Base-by-base conservation (phyloP, 129 eudicot species). In the Pseudognaphalium luteoalbum region DNA sequence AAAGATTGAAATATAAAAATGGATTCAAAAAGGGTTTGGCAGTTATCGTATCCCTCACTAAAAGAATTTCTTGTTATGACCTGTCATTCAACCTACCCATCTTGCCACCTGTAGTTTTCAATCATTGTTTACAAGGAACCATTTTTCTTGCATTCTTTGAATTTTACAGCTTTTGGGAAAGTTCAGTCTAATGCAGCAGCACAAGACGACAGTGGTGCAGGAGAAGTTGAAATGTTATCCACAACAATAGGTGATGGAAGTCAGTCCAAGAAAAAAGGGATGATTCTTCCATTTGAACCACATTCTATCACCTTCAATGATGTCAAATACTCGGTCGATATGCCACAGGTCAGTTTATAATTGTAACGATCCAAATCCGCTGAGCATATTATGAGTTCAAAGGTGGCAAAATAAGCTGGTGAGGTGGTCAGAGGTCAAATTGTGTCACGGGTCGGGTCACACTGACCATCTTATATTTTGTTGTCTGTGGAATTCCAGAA, bases 261-360 rank as follows among this genome's bases (percentile, higher is more conserved):
- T 37, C 85, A 73, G 34, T 64, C 70, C 68, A 66, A 73, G 54
- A 78, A 80, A 62, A 83, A 82, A 21, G 88, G 83, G 69, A 92
- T 92, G 98, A 81, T 91, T 78, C 97, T 91, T 74, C 97, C 97
- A 14, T 93, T 93, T 79, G 96, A 90, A 75, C 96, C 91, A 47
- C 92, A 88, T 84, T 82, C 87, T 57, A 88, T 93, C 25, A 87
- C 97, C 19, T 93, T 93, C 64, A 91, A 93, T 52, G 88, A 93
- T 28, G 77, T 93, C 68, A 83, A 76, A 66, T 93, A 93, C 83
- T 90, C 98, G 0, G 96, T 90, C 5, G 98, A 92, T 85, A 92
- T 92, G 98, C 98, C 98, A 59, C 86, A 73, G 89, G 98, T 92
- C 56, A 56, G 35, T 73, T 39, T 39, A 39, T 44, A 44, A 12